Conservation (phyloP, 441 rosid genomes). For the Erodium chrysanthum region DNA sequence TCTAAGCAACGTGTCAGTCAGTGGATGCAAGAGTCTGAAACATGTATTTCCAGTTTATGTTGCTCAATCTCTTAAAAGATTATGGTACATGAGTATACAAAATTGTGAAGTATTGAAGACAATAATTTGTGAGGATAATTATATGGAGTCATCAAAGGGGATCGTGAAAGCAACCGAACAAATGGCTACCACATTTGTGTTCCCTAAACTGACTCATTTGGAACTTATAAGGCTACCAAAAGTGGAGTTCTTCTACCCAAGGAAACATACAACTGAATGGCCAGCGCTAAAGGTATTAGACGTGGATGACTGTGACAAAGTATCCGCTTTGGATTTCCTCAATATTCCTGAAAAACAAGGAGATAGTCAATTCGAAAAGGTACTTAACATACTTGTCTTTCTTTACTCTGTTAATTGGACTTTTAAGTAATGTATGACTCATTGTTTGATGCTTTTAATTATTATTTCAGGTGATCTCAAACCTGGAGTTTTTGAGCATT, state of each 20-base stretch:
- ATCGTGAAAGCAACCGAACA: too few species aligned
- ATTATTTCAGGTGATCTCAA: too few species aligned
- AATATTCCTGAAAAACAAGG: neutral
- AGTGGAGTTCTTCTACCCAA: neutral
- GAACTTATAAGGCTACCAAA: neutral
- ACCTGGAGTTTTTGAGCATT: too few species aligned
- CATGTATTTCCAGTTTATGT: neutral
- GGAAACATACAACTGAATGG: neutral
- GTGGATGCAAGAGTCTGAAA: neutral
- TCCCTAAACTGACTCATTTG: neutral
- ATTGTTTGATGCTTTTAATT: too few species aligned
- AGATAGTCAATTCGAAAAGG: neutral
- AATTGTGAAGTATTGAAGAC: neutral
- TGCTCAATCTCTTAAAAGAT: neutral
- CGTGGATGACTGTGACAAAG: neutral
- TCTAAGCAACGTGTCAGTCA: neutral
- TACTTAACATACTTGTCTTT: neutral
- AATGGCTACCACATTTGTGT: neutral
- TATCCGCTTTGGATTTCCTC: constrained; percentile 1
- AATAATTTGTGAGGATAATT: neutral
- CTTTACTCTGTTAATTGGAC: too few species aligned
- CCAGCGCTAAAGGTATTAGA: neutral
- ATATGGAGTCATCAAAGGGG: too few species aligned
- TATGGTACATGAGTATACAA: neutral
- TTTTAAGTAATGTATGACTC: too few species aligned